Conservation (phyloP, 2,329 filamentous ascomycete genomes). For the Ceratocystis lukuohia region DNA sequence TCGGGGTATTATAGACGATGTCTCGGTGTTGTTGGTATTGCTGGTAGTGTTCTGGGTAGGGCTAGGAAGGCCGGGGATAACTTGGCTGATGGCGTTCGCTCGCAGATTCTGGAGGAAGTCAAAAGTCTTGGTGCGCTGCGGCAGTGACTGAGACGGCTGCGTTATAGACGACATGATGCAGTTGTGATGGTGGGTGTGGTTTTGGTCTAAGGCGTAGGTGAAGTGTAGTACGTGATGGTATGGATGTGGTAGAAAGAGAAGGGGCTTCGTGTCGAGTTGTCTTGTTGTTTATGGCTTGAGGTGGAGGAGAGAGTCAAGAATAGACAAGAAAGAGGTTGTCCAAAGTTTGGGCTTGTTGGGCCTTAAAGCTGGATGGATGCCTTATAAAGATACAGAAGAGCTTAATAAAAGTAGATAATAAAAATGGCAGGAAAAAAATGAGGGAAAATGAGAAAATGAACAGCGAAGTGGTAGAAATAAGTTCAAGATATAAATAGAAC, state of each 20-base stretch:
- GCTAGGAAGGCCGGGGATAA: constrained; percentile 11
- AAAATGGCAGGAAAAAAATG: not conserved
- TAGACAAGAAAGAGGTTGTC: constrained; percentile 1
- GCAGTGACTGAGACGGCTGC: not conserved
- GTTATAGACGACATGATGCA: constrained; percentile 6
- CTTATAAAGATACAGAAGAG: constrained; percentile 8
- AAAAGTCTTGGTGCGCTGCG: constrained; percentile 15
- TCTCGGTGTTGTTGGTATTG: not conserved
- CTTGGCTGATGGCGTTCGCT: constrained; percentile 9
- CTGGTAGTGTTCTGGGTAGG: constrained; percentile 5
- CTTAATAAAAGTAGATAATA: not conserved
- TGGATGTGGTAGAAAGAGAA: not conserved
- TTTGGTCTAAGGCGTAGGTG: not conserved
- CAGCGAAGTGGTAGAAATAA: not conserved
- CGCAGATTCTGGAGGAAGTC: constrained; percentile 17
- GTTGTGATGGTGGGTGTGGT: not conserved
- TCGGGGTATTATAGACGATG: constrained; percentile 10
- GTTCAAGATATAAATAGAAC: not conserved
- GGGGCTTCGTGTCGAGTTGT: not conserved
- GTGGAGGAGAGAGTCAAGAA: constrained; percentile 1
- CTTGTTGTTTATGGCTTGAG: not conserved
- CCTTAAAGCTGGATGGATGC: not conserved
- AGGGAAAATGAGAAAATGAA: not conserved
- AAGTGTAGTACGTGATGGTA: no score
- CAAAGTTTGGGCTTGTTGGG: not conserved